phyloP scores from a whole-genome alignment of 23 red algal species.

The Chondrus crispus region DNA sequence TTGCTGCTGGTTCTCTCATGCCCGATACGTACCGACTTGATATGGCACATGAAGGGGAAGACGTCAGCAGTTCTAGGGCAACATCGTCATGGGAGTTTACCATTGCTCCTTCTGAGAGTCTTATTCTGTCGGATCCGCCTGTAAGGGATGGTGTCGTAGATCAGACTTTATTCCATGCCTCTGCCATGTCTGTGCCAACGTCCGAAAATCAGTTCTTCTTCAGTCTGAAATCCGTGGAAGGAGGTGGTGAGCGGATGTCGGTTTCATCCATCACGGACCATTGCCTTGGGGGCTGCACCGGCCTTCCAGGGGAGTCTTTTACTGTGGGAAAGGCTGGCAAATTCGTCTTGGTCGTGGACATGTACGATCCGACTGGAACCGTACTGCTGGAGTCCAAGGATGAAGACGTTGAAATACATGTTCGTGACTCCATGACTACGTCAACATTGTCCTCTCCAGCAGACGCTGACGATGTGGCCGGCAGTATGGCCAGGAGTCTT shows the following conservation, averaged over 20 bases:
- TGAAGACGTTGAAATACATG: background rate
- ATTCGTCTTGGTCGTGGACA: slow-evolving; percentile 11
- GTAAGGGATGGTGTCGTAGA: background rate
- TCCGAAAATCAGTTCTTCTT: slow-evolving; percentile 41
- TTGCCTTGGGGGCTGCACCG: slow-evolving; percentile 31
- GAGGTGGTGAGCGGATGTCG: background rate
- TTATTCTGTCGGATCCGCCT: background rate
- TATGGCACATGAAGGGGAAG: background rate
- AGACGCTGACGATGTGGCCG: too few species aligned
- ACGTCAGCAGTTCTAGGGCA: background rate
- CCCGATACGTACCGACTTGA: background rate
- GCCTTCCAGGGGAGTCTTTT: background rate
- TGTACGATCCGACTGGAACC: slow-evolving; percentile 39
- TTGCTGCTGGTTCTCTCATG: background rate
- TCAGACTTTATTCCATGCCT: slow-evolving; percentile 21
- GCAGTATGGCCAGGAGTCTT: too few species aligned
- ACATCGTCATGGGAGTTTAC: slow-evolving; percentile 18
- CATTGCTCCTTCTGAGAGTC: background rate
- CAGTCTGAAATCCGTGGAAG: background rate
- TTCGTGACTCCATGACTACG: too few species aligned
- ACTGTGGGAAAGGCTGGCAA: background rate
- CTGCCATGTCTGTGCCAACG: background rate
- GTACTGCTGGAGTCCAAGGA: slow-evolving; percentile 11
- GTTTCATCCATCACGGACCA: background rate
- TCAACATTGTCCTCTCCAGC: too few species aligned